Conservation (phyloP, 2,329 filamentous ascomycete genomes). For the Venturia asperata region DNA sequence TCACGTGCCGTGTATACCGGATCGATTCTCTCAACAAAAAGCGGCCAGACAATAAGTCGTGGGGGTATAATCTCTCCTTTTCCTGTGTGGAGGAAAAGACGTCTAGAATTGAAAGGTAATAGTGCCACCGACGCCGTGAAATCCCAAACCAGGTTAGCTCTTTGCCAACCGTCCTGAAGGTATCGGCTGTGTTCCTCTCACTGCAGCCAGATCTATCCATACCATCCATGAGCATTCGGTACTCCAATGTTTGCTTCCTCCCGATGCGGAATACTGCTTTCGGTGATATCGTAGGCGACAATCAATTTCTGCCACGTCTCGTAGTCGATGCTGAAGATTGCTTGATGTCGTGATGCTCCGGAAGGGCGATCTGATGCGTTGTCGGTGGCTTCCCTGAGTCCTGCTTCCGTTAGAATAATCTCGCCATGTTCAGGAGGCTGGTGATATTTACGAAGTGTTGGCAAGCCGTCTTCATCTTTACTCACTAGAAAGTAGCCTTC, state of each 20-base stretch:
- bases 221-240: conserved; percentile 16
- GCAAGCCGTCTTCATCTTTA: conserved; percentile 64
- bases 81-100: neutral
- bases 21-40: neutral
- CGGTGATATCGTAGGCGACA: conserved; percentile 64
- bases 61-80: conserved; percentile 7
- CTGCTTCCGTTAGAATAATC: conserved; percentile 25
- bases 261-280: conserved; percentile 79
- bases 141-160: neutral
- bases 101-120: conserved; percentile 5
- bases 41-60: conserved; percentile 5
- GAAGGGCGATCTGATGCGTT: conserved; percentile 50
- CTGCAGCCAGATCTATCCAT: neutral
- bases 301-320: conserved; percentile 74
- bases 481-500: conserved; percentile 74
- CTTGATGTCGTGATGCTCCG: conserved; percentile 60
- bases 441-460: conserved; percentile 66
- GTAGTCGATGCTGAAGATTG: conserved; percentile 83
- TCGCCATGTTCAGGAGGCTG: neutral
- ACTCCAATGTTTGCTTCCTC: conserved; percentile 22
- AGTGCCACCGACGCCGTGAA: neutral
- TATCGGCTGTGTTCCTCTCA: neutral
- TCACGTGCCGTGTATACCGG: neutral
- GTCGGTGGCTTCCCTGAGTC: conserved; percentile 40
- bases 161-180: no score